Base-by-base conservation (phyloP, 2,329 filamentous ascomycete genomes). In the Samsoniella hepiali region DNA sequence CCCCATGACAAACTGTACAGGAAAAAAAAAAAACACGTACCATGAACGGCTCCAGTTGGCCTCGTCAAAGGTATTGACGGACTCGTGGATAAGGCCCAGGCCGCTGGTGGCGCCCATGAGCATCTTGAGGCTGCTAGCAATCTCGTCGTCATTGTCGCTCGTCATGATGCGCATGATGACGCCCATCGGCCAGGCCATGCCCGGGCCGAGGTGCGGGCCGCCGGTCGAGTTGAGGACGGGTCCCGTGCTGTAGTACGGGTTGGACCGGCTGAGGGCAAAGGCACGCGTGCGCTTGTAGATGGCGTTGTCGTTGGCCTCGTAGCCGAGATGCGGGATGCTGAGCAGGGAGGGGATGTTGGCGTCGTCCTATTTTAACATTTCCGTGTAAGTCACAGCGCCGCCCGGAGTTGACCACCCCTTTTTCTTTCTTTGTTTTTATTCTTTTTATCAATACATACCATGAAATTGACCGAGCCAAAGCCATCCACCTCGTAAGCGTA, bases 171-270 rank as follows among this genome's bases (percentile, higher is more conserved):
- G 87, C 64, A 93, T 86, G 55, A 96, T 86, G 67, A 91, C 81
- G 53, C 87, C 90, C 91, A 96, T 96, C 1, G 93, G 92, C 93
- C 93, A 96, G 17, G 91, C 91, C 71, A 88, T 88, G 64, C 88
- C 83, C 2, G 92, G 83, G 0, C 82, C 81, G 9, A 79, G 73
- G 67, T 85, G 82, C 31, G 82, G 82, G 0, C 82, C 82, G 13
- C 83, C 83, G 0, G 81, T 78, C 34, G 79, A 78, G 65, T 78
- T 82, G 66, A 85, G 73, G 17, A 82, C 78, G 3, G 81, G 80
- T 0, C 83, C 83, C 27, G 76, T 77, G 76, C 83, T 82, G 64
- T 79, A 96, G 73, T 93, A 94, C 0, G 91, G 91, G 69, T 94
- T 94, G 0, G 86, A 87, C 1, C 81, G 74, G 62, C 84, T 83